phyloP scores from a whole-genome alignment of 768 basidiomycete species.

The Termitomyces heimii region DNA sequence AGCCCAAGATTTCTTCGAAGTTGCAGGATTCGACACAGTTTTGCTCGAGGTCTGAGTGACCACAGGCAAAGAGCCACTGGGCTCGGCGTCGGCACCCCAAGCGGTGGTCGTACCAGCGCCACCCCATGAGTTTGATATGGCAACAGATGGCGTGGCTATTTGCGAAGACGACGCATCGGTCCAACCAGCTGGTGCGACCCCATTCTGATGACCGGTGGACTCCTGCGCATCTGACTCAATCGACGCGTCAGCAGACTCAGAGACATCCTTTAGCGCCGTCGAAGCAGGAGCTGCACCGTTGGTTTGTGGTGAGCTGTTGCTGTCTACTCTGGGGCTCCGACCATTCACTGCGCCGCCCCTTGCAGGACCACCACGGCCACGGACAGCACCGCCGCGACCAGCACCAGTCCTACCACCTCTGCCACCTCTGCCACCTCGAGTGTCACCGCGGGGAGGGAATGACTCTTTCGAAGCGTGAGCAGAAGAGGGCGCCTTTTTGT shows the following conservation, averaged over 20 bases:
- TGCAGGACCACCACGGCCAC: constrained; percentile 45
- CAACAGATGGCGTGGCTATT: constrained; percentile 23
- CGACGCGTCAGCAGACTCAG: constrained; percentile 18
- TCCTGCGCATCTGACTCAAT: constrained; percentile 17
- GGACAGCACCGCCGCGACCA: constrained; percentile 47
- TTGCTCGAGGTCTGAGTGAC: constrained; percentile 23
- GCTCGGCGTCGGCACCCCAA: constrained; percentile 28
- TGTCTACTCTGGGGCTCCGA: constrained; percentile 29
- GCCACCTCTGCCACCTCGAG: constrained; percentile 57
- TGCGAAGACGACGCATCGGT: constrained; percentile 25
- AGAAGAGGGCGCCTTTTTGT: constrained; percentile 58
- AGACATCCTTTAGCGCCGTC: constrained; percentile 15
- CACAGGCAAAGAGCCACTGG: constrained; percentile 31
- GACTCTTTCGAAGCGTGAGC: constrained; percentile 48
- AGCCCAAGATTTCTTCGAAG: constrained; percentile 81
- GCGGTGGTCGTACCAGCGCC: constrained; percentile 24
- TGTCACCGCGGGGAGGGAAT: constrained; percentile 42
- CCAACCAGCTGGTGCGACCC: constrained; percentile 21
- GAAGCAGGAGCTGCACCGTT: constrained; percentile 19
- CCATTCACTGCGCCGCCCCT: constrained; percentile 37
- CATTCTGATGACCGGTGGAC: constrained; percentile 22
- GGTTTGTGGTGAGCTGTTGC: constrained; percentile 21
- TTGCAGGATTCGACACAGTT: constrained; percentile 51
- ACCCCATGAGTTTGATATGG: constrained; percentile 26
- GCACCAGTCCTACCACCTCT: constrained; percentile 55